Base-by-base conservation (phyloP, 805 yeast species). In the Saccharomycopsis microspora region DNA sequence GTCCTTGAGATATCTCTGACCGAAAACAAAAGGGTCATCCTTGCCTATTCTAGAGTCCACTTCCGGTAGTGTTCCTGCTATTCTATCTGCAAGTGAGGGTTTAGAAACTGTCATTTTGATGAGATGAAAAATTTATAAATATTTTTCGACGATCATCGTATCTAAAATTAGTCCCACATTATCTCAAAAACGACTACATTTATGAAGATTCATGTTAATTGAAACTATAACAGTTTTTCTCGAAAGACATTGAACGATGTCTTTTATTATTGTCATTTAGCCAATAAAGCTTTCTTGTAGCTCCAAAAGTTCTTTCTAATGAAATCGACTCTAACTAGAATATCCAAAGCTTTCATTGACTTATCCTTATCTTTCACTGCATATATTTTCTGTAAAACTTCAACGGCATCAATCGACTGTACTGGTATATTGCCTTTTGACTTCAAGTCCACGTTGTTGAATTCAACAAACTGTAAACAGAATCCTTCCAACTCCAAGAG, bases 1-100 rank as follows among this genome's bases (percentile, higher is more conserved):
- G 42, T 80, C 76, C 3, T 74, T 74, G 49, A 93, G 68, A 54
- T 66, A 77, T 48, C 98, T 70, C 61, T 87, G 94, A 7, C 98
- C 98, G 65, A 93, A 93, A 27, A 80, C 82, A 63, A 87, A 90
- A 4, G 98, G 98, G 35, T 77, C 70, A 56, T 89, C 97, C 52
- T 90, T 82, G 1, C 95, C 90, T 37, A 83, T 69, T 48, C 90
- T 65, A 3, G 83, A 67, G 47, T 72, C 75, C 5, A 42, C 32
- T 27, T 45, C 48, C n/a, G 32, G n/a, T 27, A 40, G 43, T 9
- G 9, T 9, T 8, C 54, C 54, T 3, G 39, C 36, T n/a, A 51
- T 51, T 9, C 54, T 9, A 10, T 44, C 39, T 8, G 45, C 52
- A 19, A 51, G 42, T 31, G 52, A 48, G 5, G 54, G 54, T 31